Conservation (phyloP, 1,139 yeast species). For the Geotrichum klebahnii region DNA sequence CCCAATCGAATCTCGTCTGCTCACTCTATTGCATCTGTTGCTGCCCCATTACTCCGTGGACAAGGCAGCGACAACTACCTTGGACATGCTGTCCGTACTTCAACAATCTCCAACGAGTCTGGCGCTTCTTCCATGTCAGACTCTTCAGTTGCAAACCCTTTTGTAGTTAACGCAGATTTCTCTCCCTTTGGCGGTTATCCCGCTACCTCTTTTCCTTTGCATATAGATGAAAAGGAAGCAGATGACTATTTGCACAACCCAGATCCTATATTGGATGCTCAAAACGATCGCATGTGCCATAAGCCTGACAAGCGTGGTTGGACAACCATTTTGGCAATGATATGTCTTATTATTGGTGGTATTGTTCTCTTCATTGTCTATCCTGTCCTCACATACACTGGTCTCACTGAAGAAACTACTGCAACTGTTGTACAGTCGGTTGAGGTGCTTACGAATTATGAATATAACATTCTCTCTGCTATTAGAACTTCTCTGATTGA, state of each 20-base stretch:
- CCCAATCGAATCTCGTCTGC: conserved; percentile 39
- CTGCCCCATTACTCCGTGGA: conserved; percentile 24
- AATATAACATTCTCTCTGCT: conserved; percentile 58
- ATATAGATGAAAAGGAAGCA: conserved; percentile 82
- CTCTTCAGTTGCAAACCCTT: conserved; percentile 28
- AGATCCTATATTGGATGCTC: conserved; percentile 83
- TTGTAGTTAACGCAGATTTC: conserved; percentile 41
- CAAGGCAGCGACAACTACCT: conserved; percentile 13
- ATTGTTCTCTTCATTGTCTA: conserved; percentile 62
- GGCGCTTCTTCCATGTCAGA: conserved; percentile 31
- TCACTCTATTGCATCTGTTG: conserved; percentile 32
- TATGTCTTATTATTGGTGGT: conserved; percentile 55
- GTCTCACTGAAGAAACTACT: conserved; percentile 44
- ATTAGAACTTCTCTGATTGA: conserved; percentile 63
- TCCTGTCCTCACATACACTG: conserved; percentile 74
- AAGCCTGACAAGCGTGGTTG: conserved; percentile 46
- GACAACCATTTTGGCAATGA: conserved; percentile 47
- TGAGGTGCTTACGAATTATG: conserved; percentile 53
- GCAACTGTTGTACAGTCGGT: conserved; percentile 20
- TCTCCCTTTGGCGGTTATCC: conserved; percentile 96
- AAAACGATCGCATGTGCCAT: conserved; percentile 59
- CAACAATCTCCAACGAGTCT: conserved; percentile 32
- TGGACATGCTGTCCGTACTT: conserved; percentile 24
- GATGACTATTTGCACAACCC: conserved; percentile 93
- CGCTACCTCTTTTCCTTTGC: conserved; percentile 77